These are phyloP conservation scores for Cucumis variabilis DNA, from an alignment of 331 rosid species.

Conservation along the genomic window DNA sequence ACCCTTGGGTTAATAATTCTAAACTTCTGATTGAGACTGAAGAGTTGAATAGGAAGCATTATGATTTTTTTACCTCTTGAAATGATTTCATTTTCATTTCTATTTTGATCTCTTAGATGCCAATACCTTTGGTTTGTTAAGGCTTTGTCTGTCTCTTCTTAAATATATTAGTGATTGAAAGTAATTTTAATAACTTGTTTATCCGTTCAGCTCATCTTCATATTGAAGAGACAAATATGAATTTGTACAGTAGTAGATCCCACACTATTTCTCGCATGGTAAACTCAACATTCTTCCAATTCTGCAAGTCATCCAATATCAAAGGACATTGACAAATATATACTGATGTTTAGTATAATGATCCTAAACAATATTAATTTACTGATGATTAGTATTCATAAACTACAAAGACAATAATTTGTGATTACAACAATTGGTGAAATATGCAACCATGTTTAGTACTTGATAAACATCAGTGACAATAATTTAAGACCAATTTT, in stretches of 20 bases:
- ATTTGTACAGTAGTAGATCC: slow-evolving; percentile 90
- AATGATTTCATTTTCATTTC: neutral
- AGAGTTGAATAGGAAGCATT: slow-evolving; percentile 16
- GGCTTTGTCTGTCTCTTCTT: slow-evolving; percentile 28
- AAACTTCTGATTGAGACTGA: too few relatives aligned
- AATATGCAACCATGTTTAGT: too few relatives aligned
- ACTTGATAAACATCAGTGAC: too few relatives aligned
- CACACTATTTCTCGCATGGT: slow-evolving; percentile 99
- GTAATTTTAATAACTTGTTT: slow-evolving; percentile 31
- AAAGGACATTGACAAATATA: too few relatives aligned
- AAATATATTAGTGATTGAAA: slow-evolving; percentile 30
- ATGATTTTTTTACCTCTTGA: neutral
- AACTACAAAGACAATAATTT: too few relatives aligned
- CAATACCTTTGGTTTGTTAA: neutral
- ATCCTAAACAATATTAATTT: too few relatives aligned
- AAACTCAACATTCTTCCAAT: slow-evolving; percentile 35
- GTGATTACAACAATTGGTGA: too few relatives aligned
- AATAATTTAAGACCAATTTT: too few relatives aligned
- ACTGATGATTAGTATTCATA: too few relatives aligned
- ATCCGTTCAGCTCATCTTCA: slow-evolving; percentile 86
- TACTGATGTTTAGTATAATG: too few relatives aligned
- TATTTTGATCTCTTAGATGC: neutral
- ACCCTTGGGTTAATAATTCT: too few relatives aligned
- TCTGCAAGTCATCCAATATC: too few relatives aligned
- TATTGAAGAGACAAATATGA: slow-evolving; percentile 98